phyloP scores from a whole-genome alignment of 805 yeast species.

The Myxozyma melibiosi region DNA sequence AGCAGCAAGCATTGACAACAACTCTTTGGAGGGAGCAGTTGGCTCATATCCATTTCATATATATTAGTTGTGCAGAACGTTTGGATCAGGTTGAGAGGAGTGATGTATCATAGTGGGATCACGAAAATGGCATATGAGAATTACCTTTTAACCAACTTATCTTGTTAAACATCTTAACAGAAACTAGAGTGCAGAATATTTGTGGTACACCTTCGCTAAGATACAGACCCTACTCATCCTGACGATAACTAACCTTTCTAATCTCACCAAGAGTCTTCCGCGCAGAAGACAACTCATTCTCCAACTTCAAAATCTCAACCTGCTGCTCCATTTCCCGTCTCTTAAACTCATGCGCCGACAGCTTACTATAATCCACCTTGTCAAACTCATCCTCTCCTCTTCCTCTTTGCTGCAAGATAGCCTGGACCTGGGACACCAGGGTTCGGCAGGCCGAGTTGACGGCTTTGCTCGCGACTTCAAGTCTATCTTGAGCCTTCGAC shows the following conservation, averaged over 20 bases:
- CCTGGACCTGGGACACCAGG: slow-evolving; percentile 70
- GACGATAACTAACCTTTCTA: slow-evolving; percentile 73
- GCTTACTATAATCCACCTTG: slow-evolving; percentile 63
- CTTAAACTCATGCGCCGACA: slow-evolving; percentile 77
- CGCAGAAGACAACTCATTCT: slow-evolving; percentile 68
- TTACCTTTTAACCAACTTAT: no score
- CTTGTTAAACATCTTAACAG: no score
- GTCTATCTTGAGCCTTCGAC: slow-evolving; percentile 72
- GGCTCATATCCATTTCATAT: no score
- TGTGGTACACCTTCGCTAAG: neutral
- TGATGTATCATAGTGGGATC: no score
- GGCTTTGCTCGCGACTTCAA: slow-evolving; percentile 67
- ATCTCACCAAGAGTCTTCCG: slow-evolving; percentile 83
- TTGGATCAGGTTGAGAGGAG: no score
- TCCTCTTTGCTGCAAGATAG: slow-evolving; percentile 49
- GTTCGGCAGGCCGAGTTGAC: slow-evolving; percentile 78
- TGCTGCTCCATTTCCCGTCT: slow-evolving; percentile 92
- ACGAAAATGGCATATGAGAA: no score
- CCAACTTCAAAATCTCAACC: slow-evolving; percentile 82
- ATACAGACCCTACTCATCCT: slow-evolving; percentile 44
- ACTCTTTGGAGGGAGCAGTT: no score
- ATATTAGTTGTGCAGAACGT: no score
- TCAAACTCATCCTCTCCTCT: slow-evolving; percentile 42
- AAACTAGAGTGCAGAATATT: neutral
- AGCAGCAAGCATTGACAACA: no score